phyloP scores from a whole-genome alignment of 2,329 filamentous ascomycete genomes.

The Claviceps fusiformis region DNA sequence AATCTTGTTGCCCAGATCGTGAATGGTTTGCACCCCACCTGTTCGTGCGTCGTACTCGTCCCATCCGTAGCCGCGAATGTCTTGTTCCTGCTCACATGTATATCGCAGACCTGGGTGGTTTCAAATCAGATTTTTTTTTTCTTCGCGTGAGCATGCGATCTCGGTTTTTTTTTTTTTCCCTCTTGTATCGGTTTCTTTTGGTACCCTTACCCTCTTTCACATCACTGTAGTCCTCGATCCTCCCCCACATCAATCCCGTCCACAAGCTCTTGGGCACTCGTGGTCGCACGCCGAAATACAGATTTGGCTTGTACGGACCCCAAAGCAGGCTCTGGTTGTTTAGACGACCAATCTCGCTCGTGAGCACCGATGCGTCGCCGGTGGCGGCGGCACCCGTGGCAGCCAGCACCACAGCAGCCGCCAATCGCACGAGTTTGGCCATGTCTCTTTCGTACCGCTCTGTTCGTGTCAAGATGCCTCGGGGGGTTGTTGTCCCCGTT shows the following conservation, averaged over 20 bases:
- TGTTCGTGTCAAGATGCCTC: not conserved
- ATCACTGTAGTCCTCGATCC: constrained; percentile 63
- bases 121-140: not conserved
- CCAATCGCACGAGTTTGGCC: constrained; percentile 19
- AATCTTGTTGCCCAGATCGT: constrained; percentile 75
- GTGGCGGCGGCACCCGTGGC: constrained; percentile 14
- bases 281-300: constrained; percentile 86
- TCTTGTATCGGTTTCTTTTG: not conserved
- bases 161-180: no score
- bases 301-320: constrained; percentile 87
- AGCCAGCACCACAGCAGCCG: constrained; percentile 16
- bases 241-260: constrained; percentile 78
- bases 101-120: constrained; percentile 59
- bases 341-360: constrained; percentile 34
- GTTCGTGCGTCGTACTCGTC: constrained; percentile 86
- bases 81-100: constrained; percentile 90
- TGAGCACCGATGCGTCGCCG: constrained; percentile 26
- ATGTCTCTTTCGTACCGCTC: constrained; percentile 9
- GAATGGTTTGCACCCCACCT: constrained; percentile 80
- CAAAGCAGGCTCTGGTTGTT: constrained; percentile 83
- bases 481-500: not conserved
- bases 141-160: not conserved
- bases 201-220: constrained; percentile 52
- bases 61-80: constrained; percentile 94
- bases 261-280: constrained; percentile 69